phyloP scores from a whole-genome alignment of 805 yeast species.

The Starmerella vitae region DNA sequence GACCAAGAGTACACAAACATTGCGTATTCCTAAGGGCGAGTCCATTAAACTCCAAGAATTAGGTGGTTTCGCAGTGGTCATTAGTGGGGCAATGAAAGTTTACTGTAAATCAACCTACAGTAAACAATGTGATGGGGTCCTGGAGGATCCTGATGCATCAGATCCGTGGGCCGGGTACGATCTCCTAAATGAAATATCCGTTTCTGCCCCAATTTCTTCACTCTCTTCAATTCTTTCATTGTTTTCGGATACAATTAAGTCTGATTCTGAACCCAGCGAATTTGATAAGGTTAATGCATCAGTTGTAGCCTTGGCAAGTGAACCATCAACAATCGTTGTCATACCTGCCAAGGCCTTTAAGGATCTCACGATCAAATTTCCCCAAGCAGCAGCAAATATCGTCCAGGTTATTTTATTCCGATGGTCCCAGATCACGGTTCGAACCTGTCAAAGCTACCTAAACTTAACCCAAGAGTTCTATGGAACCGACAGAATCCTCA shows the following conservation, averaged over 20 bases:
- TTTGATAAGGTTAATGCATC: conserved; percentile 22
- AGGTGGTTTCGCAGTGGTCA: conserved; percentile 80
- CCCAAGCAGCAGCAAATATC: conserved; percentile 83
- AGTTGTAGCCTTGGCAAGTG: conserved; percentile 61
- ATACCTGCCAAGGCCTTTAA: conserved; percentile 77
- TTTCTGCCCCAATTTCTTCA: conserved; percentile 77
- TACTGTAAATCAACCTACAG: conserved; percentile 17
- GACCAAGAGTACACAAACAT: conserved; percentile 83
- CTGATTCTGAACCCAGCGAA: conserved; percentile 13
- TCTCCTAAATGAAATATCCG: conserved; percentile 61
- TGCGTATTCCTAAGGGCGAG: conserved; percentile 65
- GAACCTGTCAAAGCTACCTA: conserved; percentile 74
- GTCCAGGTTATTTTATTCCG: conserved; percentile 84
- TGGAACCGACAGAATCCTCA: conserved; percentile 57
- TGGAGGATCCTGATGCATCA: conserved; percentile 30
- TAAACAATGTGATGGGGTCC: background rate
- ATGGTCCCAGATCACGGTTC: conserved; percentile 78
- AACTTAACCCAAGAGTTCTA: conserved; percentile 74
- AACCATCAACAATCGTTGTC: conserved; percentile 74
- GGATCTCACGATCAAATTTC: conserved; percentile 57
- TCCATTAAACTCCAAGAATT: conserved; percentile 57
- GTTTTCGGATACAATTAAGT: conserved; percentile 39
- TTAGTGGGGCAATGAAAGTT: conserved; percentile 78
- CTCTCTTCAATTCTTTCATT: conserved; percentile 65
- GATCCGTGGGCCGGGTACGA: conserved; percentile 41